Conservation (phyloP, 2,329 filamentous ascomycete genomes). For the Xylariaceae sp. region DNA sequence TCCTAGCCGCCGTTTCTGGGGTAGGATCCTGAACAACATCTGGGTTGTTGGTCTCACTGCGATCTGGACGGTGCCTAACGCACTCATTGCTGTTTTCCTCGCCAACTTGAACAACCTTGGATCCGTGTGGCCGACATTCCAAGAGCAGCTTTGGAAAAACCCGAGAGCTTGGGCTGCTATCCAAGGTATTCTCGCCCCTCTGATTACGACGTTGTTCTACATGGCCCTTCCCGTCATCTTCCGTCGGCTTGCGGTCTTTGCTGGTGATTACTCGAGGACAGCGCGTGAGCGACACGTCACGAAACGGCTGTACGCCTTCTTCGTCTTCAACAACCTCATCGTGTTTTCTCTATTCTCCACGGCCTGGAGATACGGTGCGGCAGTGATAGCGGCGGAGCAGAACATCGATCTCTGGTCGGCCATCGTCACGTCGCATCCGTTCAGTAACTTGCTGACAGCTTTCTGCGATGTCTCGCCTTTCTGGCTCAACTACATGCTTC, state of each 20-base stretch:
- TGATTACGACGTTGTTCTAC: conserved; percentile 79
- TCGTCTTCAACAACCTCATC: conserved; percentile 90
- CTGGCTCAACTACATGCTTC: conserved; percentile 43
- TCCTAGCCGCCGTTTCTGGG: conserved; percentile 60
- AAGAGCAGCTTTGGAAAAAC: conserved; percentile 53
- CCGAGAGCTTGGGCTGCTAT: conserved; percentile 71
- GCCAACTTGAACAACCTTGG: conserved; percentile 77
- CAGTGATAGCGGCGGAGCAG: conserved; percentile 53
- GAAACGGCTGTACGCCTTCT: conserved; percentile 85
- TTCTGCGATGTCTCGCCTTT: conserved; percentile 24
- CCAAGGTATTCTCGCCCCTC: conserved; percentile 83
- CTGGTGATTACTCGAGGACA: conserved; percentile 84
- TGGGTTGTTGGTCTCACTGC: conserved; percentile 58
- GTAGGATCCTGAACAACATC: conserved; percentile 66
- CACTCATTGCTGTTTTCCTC: conserved; percentile 85
- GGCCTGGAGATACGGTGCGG: conserved; percentile 55
- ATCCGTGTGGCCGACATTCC: conserved; percentile 70
- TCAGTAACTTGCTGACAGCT: conserved; percentile 19
- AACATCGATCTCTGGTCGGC: conserved; percentile 63
- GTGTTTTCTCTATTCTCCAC: conserved; percentile 75
- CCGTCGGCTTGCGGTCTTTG: conserved; percentile 72
- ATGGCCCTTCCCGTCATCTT: conserved; percentile 83
- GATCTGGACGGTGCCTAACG: conserved; percentile 84
- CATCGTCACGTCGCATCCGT: conserved; percentile 57
- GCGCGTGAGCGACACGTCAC: conserved; percentile 84